Conservation (phyloP, 2,329 filamentous ascomycete genomes). For the Apiospora rasikravindrae region DNA sequence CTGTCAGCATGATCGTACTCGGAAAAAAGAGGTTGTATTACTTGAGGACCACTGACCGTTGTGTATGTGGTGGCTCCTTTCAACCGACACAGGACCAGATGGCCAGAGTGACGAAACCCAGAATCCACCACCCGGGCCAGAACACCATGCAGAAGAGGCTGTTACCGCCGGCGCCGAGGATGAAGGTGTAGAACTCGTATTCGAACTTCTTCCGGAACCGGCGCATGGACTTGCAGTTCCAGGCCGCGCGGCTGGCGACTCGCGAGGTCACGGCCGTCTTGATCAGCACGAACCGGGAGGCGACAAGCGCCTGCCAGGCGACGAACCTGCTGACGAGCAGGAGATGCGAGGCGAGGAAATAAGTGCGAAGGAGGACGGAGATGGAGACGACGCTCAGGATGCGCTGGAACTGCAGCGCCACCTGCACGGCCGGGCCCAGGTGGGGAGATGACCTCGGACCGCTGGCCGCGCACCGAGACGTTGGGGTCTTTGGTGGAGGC, state of each 20-base stretch:
- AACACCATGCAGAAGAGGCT: constrained; percentile 55
- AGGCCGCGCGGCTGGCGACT: constrained; percentile 37
- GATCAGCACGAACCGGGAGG: constrained; percentile 31
- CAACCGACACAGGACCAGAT: constrained; percentile 39
- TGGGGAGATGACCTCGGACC: constrained; percentile 39
- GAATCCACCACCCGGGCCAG: constrained; percentile 62
- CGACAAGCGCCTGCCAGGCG: constrained; percentile 35
- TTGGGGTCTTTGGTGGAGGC: constrained; percentile 43
- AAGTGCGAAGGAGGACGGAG: constrained; percentile 40
- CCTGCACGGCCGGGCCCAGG: constrained; percentile 41
- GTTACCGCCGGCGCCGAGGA: constrained; percentile 57
- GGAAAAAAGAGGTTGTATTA: not conserved
- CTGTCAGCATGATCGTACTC: not conserved
- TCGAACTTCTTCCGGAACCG: constrained; percentile 53
- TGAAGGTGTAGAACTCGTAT: constrained; percentile 56
- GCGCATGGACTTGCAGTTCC: constrained; percentile 40
- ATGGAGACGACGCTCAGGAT: constrained; percentile 38
- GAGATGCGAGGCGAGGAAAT: constrained; percentile 37
- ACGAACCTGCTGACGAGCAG: constrained; percentile 37
- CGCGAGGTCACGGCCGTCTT: constrained; percentile 19
- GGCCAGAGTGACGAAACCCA: constrained; percentile 44
- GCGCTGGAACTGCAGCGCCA: constrained; percentile 43
- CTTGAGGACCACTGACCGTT: not conserved
- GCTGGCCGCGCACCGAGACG: constrained; percentile 34
- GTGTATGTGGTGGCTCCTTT: not conserved